These are phyloP conservation scores for Penicillium olsonii DNA, from an alignment of 2,329 filamentous ascomycete genomes.

Conservation along the genomic window DNA sequence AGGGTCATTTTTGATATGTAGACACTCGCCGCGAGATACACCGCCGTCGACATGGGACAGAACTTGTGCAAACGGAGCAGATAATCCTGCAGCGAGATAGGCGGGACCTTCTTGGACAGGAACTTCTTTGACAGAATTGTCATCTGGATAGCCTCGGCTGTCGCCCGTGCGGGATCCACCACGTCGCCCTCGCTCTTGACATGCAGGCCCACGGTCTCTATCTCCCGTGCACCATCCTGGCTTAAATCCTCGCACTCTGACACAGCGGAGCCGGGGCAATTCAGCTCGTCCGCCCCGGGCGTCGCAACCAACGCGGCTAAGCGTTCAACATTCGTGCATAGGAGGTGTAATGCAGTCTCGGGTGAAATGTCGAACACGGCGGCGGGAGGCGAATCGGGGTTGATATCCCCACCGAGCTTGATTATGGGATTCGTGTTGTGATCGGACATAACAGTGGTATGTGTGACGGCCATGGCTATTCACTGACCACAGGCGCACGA, in stretches of 20 bases:
- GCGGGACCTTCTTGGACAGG: slow-evolving; percentile 83
- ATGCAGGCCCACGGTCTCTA: slow-evolving; percentile 36
- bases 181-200: slow-evolving; percentile 41
- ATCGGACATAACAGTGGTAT: slow-evolving; percentile 15
- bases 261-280: slow-evolving; percentile 57
- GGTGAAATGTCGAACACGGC: slow-evolving; percentile 68
- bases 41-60: slow-evolving; percentile 90
- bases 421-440: slow-evolving; percentile 6
- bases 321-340: slow-evolving; percentile 69
- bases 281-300: slow-evolving; percentile 9
- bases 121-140: slow-evolving; percentile 88
- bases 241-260: too few relatives aligned
- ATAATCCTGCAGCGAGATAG: slow-evolving; percentile 81
- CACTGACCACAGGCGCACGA: slow-evolving; percentile 25
- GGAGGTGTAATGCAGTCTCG: slow-evolving; percentile 73
- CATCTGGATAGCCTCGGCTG: slow-evolving; percentile 75
- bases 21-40: slow-evolving; percentile 84
- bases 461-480: slow-evolving; percentile 19
- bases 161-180: slow-evolving; percentile 60
- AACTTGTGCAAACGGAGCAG: slow-evolving; percentile 82
- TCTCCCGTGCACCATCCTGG: slow-evolving; percentile 22
- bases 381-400: slow-evolving; percentile 6
- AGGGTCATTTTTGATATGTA: slow-evolving; percentile 85
- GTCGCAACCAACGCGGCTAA: slow-evolving; percentile 62
- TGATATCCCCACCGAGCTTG: slow-evolving; percentile 15